Conservation (phyloP, 352 stramenopile genomes). For the Pythium chondricola region DNA sequence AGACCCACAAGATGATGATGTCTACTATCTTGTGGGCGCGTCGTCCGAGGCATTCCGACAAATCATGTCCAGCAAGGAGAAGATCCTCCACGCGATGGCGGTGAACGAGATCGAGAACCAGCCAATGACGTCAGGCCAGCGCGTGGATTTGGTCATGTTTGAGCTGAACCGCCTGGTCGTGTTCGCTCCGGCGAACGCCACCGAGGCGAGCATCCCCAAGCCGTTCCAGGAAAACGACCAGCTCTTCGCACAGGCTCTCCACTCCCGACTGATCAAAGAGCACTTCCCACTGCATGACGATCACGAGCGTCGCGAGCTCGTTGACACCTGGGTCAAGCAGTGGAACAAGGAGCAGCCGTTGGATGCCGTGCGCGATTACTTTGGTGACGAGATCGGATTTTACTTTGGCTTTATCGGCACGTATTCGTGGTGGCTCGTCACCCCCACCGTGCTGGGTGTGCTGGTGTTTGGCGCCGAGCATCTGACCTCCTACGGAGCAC, state of each 20-base stretch:
- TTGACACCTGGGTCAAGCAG: constrained; percentile 73
- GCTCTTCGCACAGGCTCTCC: constrained; percentile 62
- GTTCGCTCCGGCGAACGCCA: constrained; percentile 12
- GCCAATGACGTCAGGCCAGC: constrained; percentile 58
- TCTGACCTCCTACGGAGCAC: constrained; percentile 39
- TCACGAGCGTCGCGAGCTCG: constrained; percentile 50
- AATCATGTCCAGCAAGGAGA: constrained; percentile 60
- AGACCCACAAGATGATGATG: constrained; percentile 6
- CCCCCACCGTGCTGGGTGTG: constrained; percentile 82
- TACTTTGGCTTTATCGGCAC: constrained; percentile 98
- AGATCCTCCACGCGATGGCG: constrained; percentile 32
- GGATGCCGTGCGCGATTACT: constrained; percentile 62
- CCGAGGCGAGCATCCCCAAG: constrained; percentile 27
- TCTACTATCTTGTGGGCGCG: constrained; percentile 55
- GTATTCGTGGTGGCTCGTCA: constrained; percentile 92
- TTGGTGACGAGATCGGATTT: constrained; percentile 91
- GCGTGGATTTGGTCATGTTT: constrained; percentile 72
- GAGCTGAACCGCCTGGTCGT: constrained; percentile 56
- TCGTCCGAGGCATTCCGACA: constrained; percentile 35
- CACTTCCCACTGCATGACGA: constrained; percentile 77
- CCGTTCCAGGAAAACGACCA: constrained; percentile 66
- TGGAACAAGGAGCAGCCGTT: constrained; percentile 54
- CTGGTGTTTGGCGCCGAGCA: constrained; percentile 86
- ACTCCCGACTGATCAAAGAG: constrained; percentile 55
- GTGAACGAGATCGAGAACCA: constrained; percentile 36